phyloP scores from a whole-genome alignment of 1,284 basidiomycete genomes.

The Meira nashicola region DNA sequence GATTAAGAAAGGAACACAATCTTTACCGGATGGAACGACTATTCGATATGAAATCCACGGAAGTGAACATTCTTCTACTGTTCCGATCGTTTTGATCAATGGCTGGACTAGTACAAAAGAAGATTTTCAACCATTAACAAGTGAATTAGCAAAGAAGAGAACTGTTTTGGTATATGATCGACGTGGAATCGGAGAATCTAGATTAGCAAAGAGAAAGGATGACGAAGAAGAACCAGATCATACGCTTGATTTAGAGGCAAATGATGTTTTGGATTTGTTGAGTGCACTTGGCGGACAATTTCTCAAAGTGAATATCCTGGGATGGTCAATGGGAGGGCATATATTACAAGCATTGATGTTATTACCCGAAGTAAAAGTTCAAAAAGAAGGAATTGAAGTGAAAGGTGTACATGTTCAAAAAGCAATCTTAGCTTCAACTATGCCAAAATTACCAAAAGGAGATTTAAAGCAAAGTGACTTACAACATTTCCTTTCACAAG shows the following conservation, averaged over 20 bases:
- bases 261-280: conserved; percentile 36
- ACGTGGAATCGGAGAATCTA: conserved; percentile 38
- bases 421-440: conserved; percentile 41
- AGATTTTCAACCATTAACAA: no score
- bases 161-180: conserved; percentile 37
- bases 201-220: conserved; percentile 16
- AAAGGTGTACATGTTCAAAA: conserved; percentile 26
- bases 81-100: no score
- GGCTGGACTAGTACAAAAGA: no score
- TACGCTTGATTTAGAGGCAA: conserved; percentile 34
- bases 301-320: conserved; percentile 30
- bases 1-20: no score
- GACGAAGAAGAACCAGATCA: conserved; percentile 27
- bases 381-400: conserved; percentile 12
- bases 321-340: conserved; percentile 49
- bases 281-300: conserved; percentile 19
- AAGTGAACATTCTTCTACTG: no score
- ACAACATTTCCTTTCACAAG: background rate
- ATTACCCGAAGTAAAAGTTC: conserved; percentile 14
- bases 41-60: no score
- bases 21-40: no score
- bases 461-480: conserved; percentile 20
- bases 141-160: no score
- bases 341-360: conserved; percentile 40
- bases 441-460: conserved; percentile 41